Base-by-base conservation (phyloP, 1,139 yeast species). In the Candida neerlandica region DNA sequence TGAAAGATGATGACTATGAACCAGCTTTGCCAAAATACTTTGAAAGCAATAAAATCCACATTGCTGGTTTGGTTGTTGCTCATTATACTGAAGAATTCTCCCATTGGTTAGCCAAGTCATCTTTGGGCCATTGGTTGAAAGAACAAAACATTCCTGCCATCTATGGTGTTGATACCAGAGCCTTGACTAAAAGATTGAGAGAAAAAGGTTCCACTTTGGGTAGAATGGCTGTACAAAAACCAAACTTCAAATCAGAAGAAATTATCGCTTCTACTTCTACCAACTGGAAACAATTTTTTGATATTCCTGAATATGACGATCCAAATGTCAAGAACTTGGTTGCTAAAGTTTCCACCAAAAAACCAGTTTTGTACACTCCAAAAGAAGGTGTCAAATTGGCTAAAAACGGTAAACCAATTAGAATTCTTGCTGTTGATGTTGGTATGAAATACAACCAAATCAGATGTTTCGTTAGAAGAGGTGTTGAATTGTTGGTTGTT, bases 381-480 rank as follows among this genome's bases (percentile, higher is more conserved):
- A 75, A 75, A 48, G 73, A 77, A 37, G 77, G 83, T 47, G 67
- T 73, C 57, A 77, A 77, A 58, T 51, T 67, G 77, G 88, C 60
- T 78, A 88, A 60, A 70, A 75, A 86, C 64, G 97, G 97, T 49
- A 84, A 86, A 63, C 78, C 85, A 44, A 70, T 92, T 58, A 84
- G 96, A 70, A 88, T 95, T 55, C 71, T 95, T 45, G 97, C 97
- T 37, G 78, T 95, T 55, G 99, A 95, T 72, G 97, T 92, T 53
- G 99, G 99, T 78, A 89, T 95, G 91, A 95, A 95, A 73, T 92
- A 78, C 76, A 95, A 95, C 73, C 99, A 95, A 75, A 89, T 95
- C 65, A 87, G 99, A 73, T 95, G 99, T 73, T 92, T 95, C 60
- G 92, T 94, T 52, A 83, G 85, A 67, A 87, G 99, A 64, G 99